Base-by-base conservation (phyloP, 495 filamentous ascomycete genomes). In the Aspergillus ellipticus region DNA sequence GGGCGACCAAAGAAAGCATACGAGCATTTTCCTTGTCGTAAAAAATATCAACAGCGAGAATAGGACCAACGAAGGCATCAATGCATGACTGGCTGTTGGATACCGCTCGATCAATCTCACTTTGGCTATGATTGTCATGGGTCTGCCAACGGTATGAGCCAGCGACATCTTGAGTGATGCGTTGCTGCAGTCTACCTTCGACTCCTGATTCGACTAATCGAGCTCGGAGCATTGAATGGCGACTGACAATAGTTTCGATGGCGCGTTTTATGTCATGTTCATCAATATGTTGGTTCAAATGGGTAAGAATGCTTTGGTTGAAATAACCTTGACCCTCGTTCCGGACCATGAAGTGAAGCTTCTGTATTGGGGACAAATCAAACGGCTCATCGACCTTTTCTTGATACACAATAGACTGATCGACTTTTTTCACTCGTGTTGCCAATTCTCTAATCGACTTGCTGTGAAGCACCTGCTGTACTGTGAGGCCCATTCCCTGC, bases 201-300 rank as follows among this genome's bases (percentile, higher is more conserved):
- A 41, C 20, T 5, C 54, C 62, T 13, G 63, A 49, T 8, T 69
- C 66, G 15, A 61, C 68, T 58, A 87, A 89, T 6, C 87, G 80
- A n/a, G 81, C 80, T 21, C 87, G 76, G n/a, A 92, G 76, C 88
- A 90, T 90, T 4, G 85, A 81, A 54, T 92, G 88, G 6, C 83
- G 82, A 0, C 66, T 71, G 13, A 89, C 76, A 9, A 89, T 67
- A 0, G 78, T 76, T 49, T 85, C 79, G 41, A 87, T 63, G 1
- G 85, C 84, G 15, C 73, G 70, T 1, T 64, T 66, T 4, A 90
- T 60, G 8, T 78, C 76, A 3, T 67, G 56, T 10, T 79, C 64
- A 11, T 77, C 67, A 28, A 84, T 66, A 2, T 59, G 62, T 54
- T 73, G 74, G 45, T 75, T 83, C 13, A 90, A 53, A 3, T 81